Base-by-base conservation (phyloP, 352 stramenopile genomes). In the Pythium myriotylum region DNA sequence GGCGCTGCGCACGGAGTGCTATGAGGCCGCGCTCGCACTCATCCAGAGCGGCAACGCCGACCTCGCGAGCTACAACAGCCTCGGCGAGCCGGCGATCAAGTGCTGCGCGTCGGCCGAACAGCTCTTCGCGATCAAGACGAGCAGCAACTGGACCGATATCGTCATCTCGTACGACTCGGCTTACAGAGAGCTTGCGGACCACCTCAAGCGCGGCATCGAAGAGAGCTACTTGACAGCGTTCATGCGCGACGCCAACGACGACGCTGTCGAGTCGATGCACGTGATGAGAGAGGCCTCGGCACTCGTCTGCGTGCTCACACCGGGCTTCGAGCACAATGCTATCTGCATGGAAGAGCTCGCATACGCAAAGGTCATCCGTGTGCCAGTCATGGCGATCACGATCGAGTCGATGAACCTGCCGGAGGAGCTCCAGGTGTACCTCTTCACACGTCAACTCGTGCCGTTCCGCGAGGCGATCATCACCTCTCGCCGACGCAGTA, bases 311-410 rank as follows among this genome's bases (percentile, higher is more conserved):
- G 77, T 94, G 48, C 70, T 92, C 7, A 92, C 70, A 33, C 77
- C 77, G 22, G 77, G 74, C 3, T 94, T 92, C 50, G 80, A 83
- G 42, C 65, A 79, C 27, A 86, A 72, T 50, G 63, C 73, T 2
- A 54, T 84, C n/a, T 91, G 83, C 37, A 89, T 92, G 83, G 77
- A 92, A 43, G 85, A 94, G 50, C 70, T 94, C 10, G 73, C 84
- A 3, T 84, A 78, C 49, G 85, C 85, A 22, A 94, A 92, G 59
- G 70, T 84, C 53, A 75, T 77, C 53, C 72, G 85, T 35, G 70
- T 92, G 14, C 73, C 81, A 51, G 77, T 91, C n/a, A 72, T 92
- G 37, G 79, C 84, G 10, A 88, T 90, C 33, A 91, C 81, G 23
- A 86, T 74, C 46, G 85, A 89, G 37, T 57, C 68, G 2, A 72